Evolutionary conservation across 352 stramenopile species (phyloP).

Genomic region (Pseudoperonospora humuli): DNA sequence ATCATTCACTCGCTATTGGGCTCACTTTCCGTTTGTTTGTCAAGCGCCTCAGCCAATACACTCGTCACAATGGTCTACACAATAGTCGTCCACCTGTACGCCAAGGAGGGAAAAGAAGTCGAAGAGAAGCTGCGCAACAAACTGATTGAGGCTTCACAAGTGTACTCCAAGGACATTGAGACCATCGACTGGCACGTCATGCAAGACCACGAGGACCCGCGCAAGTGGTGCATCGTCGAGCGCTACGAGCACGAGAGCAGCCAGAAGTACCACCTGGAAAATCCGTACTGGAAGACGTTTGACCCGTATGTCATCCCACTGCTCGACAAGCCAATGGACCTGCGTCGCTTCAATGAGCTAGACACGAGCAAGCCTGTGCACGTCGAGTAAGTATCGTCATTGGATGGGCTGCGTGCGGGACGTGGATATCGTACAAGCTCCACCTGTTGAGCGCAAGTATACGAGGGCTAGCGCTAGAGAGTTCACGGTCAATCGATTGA

Average conservation of each 20-base stretch:
- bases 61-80: constrained; percentile 23
- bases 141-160: constrained; percentile 28
- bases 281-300: constrained; percentile 28
- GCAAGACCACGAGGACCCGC: constrained; percentile 24
- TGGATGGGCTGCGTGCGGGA: background rate
- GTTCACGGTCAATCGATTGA: too few species aligned
- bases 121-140: constrained; percentile 33
- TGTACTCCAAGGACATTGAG: constrained; percentile 29
- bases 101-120: constrained; percentile 32
- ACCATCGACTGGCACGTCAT: constrained; percentile 25
- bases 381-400: background rate
- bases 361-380: constrained; percentile 15
- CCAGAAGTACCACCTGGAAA: constrained; percentile 25
- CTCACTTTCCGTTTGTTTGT: background rate
- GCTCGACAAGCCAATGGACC: constrained; percentile 22
- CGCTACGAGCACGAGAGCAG: constrained; percentile 28
- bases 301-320: constrained; percentile 22
- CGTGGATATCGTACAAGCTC: too few species aligned
- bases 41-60: background rate
- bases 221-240: constrained; percentile 34
- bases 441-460: too few species aligned
- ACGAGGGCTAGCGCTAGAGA: too few species aligned
- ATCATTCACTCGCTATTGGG: too few species aligned
- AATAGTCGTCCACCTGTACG: constrained; percentile 26
- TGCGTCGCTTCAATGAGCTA: constrained; percentile 29